Conservation (phyloP, 306 rosid genomes). For the Casuarina equisetifolia region DNA sequence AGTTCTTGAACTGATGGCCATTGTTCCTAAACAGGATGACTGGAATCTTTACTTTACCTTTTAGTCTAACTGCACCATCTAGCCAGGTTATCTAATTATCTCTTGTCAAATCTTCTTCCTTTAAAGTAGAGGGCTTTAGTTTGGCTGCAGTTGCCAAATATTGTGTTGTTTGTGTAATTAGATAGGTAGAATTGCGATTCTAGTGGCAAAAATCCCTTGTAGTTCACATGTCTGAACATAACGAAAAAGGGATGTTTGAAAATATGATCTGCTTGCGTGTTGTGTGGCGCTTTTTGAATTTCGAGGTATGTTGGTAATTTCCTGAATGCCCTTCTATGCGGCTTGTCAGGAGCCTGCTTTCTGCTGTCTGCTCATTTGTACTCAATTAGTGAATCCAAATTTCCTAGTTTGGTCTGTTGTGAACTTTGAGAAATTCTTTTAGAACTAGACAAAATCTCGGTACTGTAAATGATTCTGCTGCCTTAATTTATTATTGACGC, state of each 20-base stretch:
- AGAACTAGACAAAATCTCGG: neutral
- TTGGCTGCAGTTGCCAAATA: slow-evolving; percentile 2
- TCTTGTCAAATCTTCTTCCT: neutral
- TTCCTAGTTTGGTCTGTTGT: neutral
- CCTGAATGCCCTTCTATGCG: neutral
- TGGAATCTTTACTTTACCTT: neutral
- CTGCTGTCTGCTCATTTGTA: neutral
- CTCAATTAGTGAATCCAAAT: neutral
- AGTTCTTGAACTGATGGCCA: slow-evolving; percentile 1
- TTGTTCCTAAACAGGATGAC: slow-evolving; percentile 12
- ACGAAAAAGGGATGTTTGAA: neutral
- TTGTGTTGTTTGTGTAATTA: neutral
- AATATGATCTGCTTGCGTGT: neutral
- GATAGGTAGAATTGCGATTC: neutral
- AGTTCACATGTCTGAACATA: neutral
- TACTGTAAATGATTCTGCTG: slow-evolving; percentile 1
- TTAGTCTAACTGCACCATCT: neutral
- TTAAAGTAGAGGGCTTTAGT: neutral
- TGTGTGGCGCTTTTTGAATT: neutral
- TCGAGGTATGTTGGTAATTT: neutral
- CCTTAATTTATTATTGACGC: slow-evolving; percentile 4
- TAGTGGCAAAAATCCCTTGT: neutral
- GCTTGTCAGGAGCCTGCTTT: neutral
- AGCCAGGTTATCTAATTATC: slow-evolving; percentile 13
- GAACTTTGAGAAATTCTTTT: neutral